Percentiles rank a stretch among this genome's conserved stretches.
Conservation (phyloP, 2,329 filamentous ascomycete genomes). For the Chaetomiaceae sp. region DNA sequence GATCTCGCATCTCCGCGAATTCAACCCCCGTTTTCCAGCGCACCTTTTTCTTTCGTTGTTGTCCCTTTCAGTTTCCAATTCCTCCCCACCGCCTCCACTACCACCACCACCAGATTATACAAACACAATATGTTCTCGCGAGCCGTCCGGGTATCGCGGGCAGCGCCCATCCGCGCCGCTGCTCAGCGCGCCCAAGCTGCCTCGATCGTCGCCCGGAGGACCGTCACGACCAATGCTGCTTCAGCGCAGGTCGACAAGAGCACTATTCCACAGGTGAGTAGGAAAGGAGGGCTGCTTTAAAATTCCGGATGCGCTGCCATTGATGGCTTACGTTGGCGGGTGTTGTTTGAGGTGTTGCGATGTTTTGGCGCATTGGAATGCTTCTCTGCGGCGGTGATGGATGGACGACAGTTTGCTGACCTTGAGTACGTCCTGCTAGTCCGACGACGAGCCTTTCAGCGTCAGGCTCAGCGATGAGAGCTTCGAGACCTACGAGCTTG, state of each 20-base stretch:
- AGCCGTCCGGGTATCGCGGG: constrained; percentile 59
- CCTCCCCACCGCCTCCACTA: constrained; percentile 3
- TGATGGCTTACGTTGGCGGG: not conserved
- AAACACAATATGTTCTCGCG: constrained; percentile 62
- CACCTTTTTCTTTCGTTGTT: not conserved
- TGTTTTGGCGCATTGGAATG: not conserved
- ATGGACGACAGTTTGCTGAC: constrained; percentile 8
- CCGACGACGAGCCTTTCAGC: constrained; percentile 89
- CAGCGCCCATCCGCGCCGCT: constrained; percentile 51
- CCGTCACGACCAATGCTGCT: constrained; percentile 93
- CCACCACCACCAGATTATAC: not conserved
- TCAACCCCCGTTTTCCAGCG: not conserved
- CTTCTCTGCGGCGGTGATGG: too few species aligned
- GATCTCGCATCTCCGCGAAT: constrained; percentile 15
- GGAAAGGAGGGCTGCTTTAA: constrained; percentile 5
- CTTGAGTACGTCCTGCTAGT: constrained; percentile 48
- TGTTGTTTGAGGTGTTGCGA: not conserved
- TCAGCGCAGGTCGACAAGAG: constrained; percentile 82
- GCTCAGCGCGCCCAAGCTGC: constrained; percentile 43
- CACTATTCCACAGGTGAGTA: constrained; percentile 49
- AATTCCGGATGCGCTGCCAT: constrained; percentile 6
- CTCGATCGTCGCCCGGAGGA: constrained; percentile 54
- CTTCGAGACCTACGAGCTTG: constrained; percentile 99
- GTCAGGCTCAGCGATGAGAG: constrained; percentile 94
- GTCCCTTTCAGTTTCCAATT: constrained; percentile 1